A percentile compares a stretch with the other conserved stretches of the same genome.
Evolutionary conservation across 139 green algal genomes (phyloP).

Genomic region (Haematococcus lacustris): DNA sequence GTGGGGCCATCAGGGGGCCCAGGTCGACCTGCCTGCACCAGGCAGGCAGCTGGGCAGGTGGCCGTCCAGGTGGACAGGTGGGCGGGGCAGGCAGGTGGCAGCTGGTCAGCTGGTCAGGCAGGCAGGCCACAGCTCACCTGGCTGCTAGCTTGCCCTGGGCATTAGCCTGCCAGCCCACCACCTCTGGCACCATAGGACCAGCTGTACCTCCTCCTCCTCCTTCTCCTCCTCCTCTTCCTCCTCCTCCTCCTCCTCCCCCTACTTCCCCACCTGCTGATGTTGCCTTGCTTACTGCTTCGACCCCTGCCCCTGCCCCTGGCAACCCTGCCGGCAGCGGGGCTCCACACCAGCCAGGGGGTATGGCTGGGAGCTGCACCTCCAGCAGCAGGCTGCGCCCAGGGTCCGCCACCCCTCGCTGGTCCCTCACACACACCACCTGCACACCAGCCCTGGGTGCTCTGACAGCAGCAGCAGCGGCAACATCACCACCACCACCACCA

Average conservation of each 20-base stretch:
- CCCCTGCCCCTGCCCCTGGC: no score
- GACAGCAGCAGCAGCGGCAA: no score
- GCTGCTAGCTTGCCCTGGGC: constrained; percentile 48
- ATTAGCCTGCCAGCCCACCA: constrained; percentile 75
- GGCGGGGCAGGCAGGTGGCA: background rate
- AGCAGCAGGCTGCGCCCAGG: constrained; percentile 25
- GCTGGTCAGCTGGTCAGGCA: background rate
- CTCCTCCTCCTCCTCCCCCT: no score
- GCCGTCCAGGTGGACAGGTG: no score
- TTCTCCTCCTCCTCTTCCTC: no score
- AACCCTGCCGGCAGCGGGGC: no score
- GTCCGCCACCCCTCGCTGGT: constrained; percentile 27
- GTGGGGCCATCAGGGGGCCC: constrained; percentile 7
- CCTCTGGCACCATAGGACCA: constrained; percentile 11
- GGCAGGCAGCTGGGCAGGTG: no score
- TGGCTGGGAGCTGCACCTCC: constrained; percentile 40
- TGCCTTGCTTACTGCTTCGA: no score
- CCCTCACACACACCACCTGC: constrained; percentile 65
- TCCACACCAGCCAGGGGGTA: background rate
- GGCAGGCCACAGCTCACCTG: constrained; percentile 13
- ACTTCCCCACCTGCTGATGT: no score
- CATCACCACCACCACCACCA: no score
- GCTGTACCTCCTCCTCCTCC: no score
- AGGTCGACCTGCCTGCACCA: constrained; percentile 15
- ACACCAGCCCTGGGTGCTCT: no score